phyloP scores from a whole-genome alignment of 257 asterid genomes.

The Gardenia jasminoides region DNA sequence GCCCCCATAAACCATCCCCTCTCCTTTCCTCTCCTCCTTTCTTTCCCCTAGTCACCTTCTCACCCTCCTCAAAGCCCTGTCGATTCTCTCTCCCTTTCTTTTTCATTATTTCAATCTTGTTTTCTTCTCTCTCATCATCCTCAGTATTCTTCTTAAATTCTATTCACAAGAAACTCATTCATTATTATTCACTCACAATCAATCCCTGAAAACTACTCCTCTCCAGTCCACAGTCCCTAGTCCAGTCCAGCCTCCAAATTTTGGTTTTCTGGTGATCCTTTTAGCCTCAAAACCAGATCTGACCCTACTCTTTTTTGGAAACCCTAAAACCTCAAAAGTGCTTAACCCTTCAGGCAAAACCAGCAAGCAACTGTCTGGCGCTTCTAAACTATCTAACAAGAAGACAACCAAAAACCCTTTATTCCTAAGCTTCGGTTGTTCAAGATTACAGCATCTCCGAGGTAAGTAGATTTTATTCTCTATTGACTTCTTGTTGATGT shows the following conservation, averaged over 20 bases:
- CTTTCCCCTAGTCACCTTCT: slow-evolving; percentile 29
- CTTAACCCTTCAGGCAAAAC: background rate
- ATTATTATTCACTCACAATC: slow-evolving; percentile 4
- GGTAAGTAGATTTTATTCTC: slow-evolving; percentile 10
- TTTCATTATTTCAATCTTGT: slow-evolving; percentile 4
- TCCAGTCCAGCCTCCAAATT: slow-evolving; percentile 11
- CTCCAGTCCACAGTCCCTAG: background rate
- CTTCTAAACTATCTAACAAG: background rate
- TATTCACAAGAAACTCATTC: slow-evolving; percentile 58
- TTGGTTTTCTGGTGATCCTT: slow-evolving; percentile 4
- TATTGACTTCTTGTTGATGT: slow-evolving; percentile 3
- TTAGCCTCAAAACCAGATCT: slow-evolving; percentile 41
- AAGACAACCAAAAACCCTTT: background rate
- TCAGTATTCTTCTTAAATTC: slow-evolving; percentile 59
- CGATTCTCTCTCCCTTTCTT: background rate
- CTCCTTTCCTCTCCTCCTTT: background rate
- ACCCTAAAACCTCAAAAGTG: slow-evolving; percentile 19
- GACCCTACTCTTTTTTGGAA: slow-evolving; percentile 11
- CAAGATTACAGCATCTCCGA: background rate
- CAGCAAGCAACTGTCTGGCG: background rate
- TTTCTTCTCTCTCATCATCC: slow-evolving; percentile 17
- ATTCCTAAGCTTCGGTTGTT: background rate
- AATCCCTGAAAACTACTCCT: slow-evolving; percentile 20
- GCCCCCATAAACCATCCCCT: background rate
- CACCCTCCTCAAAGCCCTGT: slow-evolving; percentile 4